Base-by-base conservation (phyloP, 2,329 filamentous ascomycete genomes). In the Xylariomycetidae sp. region DNA sequence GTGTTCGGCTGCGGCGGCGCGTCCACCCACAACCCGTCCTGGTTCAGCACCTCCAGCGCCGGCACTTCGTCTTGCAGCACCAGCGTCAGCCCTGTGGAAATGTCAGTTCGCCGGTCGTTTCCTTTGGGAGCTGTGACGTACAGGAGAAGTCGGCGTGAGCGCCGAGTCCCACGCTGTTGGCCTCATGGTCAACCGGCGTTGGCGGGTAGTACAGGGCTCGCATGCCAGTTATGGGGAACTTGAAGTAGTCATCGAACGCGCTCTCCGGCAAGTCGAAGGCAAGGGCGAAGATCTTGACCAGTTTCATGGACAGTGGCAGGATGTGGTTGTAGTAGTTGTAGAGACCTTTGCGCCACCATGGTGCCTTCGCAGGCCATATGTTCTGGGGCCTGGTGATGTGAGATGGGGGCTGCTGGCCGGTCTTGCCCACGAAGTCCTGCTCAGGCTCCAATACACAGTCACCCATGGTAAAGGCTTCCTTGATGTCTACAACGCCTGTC, bases 61-160 rank as follows among this genome's bases (percentile, higher is more conserved):
- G 43, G 43, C 2, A 49, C 40, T 7, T 32, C 34, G 34, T 53
- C 52, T 42, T 56, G 52, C 10, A 54, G 41, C 1, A 65, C 60
- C 9, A 65, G 51, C 0, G 62, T 65, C 42, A 64, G 57, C 54
- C 46, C 41, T 47, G 14, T n/a, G n/a, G n/a, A n/a, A n/a, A n/a
- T n/a, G n/a, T n/a, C n/a, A n/a, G n/a, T n/a, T n/a, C 10, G 14
- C 19, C 16, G 3, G 13, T 19, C 12, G 15, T 6, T 13, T 8
- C 15, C 9, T 10, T n/a, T n/a, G n/a, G n/a, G n/a, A n/a, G n/a
- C n/a, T n/a, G 10, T 2, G 5, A 35, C 41, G 22, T 19, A 47
- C 60, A 64, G 36, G 55, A 60, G 38, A 63, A 64, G 34, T 65
- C 61, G 2, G 60, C 56, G 34, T 65, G 62, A 1, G 61, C 61